These are phyloP conservation scores for Microdochium nivale DNA, from an alignment of 2,329 filamentous ascomycete species.

Conservation along the genomic window DNA sequence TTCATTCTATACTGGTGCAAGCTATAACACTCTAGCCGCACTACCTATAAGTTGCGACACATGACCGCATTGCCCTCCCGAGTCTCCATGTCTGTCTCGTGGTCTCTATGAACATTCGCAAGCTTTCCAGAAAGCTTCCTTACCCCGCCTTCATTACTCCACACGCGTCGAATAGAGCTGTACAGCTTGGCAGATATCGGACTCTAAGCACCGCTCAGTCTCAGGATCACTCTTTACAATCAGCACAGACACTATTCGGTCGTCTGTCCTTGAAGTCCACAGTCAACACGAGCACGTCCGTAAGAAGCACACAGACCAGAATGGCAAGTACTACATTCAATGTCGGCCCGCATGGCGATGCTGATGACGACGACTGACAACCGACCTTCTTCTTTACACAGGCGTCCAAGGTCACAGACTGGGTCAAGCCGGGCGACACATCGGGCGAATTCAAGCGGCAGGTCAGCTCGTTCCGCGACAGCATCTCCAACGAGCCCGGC, in stretches of 20 bases:
- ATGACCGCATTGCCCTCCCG: not conserved
- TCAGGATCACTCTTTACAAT: not conserved
- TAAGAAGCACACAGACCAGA: constrained; percentile 6
- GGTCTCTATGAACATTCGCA: not conserved
- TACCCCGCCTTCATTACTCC: not conserved
- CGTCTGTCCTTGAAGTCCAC: not conserved
- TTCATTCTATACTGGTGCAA: not conserved
- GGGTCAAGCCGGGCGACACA: constrained; percentile 70
- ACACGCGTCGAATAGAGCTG: not conserved
- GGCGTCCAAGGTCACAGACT: constrained; percentile 54
- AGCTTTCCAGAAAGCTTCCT: not conserved
- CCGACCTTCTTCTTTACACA: constrained; percentile 2
- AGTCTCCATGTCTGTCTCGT: not conserved
- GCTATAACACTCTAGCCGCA: not conserved
- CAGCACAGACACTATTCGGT: not conserved
- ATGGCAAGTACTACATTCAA: constrained; percentile 11
- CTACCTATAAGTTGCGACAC: too few species aligned
- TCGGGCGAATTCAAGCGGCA: constrained; percentile 91
- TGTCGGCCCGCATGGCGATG: too few species aligned
- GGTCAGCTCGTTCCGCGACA: constrained; percentile 72
- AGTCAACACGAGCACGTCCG: not conserved
- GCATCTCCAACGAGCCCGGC: constrained; percentile 62
- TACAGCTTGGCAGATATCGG: too few species aligned
- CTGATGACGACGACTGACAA: too few species aligned
- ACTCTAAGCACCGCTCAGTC: too few species aligned